Percentiles rank a stretch among this genome's conserved stretches.
Evolutionary conservation across 2,329 filamentous ascomycete genomes (phyloP).

Genomic region (Cercospora zeae-maydis): DNA sequence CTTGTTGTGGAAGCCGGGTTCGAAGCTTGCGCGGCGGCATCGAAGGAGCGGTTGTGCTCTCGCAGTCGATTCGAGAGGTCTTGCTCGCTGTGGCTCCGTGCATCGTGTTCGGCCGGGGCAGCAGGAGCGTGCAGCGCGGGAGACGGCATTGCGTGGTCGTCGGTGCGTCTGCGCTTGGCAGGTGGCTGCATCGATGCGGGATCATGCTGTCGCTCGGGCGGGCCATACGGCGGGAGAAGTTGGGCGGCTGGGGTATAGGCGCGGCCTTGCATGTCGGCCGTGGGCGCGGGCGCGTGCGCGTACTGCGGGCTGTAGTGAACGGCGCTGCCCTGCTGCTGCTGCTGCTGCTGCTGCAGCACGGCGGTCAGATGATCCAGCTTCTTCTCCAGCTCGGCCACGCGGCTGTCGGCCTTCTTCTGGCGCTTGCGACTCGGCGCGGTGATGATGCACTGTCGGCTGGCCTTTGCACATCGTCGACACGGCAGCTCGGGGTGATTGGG

Average conservation of each 20-base stretch:
- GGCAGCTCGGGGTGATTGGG: constrained; percentile 56
- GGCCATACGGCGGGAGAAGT: constrained; percentile 12
- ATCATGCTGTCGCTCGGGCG: constrained; percentile 7
- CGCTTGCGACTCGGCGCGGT: constrained; percentile 73
- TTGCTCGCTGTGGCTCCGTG: constrained; percentile 8
- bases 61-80: constrained; percentile 4
- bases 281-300: not conserved
- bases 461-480: constrained; percentile 69
- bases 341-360: constrained; percentile 59
- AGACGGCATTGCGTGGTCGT: constrained; percentile 18
- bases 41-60: constrained; percentile 5
- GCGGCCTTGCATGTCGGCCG: constrained; percentile 19
- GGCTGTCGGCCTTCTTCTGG: constrained; percentile 86
- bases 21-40: constrained; percentile 22
- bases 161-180: constrained; percentile 28
- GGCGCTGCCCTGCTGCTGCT: constrained; percentile 24
- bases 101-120: not conserved
- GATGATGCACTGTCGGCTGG: constrained; percentile 71
- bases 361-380: constrained; percentile 88
- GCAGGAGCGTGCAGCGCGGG: not conserved
- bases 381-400: constrained; percentile 85
- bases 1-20: constrained; percentile 22
- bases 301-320: constrained; percentile 16
- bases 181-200: constrained; percentile 21
- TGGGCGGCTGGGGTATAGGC: constrained; percentile 13